Evolutionary conservation across 352 stramenopile genomes (phyloP), one percentile per base, ranked within the genome.

Genomic region (Globisporangium acanthophoron): DNA sequence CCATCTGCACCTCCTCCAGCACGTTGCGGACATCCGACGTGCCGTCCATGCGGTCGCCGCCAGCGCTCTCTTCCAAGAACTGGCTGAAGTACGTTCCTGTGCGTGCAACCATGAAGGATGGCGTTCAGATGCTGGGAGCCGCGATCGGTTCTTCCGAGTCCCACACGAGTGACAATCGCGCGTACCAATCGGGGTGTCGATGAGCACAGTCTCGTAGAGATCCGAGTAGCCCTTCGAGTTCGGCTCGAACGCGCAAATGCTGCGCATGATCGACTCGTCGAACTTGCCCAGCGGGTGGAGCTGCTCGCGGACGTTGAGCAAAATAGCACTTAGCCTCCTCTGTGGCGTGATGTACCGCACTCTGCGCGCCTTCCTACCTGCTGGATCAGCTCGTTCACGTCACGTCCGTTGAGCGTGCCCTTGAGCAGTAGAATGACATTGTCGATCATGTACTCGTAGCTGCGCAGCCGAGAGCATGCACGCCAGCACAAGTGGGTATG

Each of bases 401-500:
- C 94, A 57, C 96, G 91, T 35, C 96, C 96, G 66, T 94, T 97
- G 20, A 99, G 78, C 46, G 97, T 98, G 58, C 96, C 96, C 71
- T 99, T 99, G 54, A 99, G 87, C 31, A 99, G 80, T 40, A 99
- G 80, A 75, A 99, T 99, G 52, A 99, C 88, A 71, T 99, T 99
- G 73, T 99, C 97, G 74, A 99, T 99, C 97, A 99, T 99, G 82
- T 99, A 99, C 80, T 99, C 97, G 80, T 85, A 91, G 68, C 77
- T 96, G 78, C 45, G 68, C 35, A 40, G 35, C 9, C 4, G 35
- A 40, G 9, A 7, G 61, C 24, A 3, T 20, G 18, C 24, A 39
- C 9, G 31, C 31, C 31, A 13, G 4, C 1, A 2, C 6, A 13
- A 13, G 35, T 40, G 5, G 4, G 35, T 40, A 7, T 13, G 35